Base-by-base conservation (phyloP, 306 rosid species). In the Senna tora region DNA sequence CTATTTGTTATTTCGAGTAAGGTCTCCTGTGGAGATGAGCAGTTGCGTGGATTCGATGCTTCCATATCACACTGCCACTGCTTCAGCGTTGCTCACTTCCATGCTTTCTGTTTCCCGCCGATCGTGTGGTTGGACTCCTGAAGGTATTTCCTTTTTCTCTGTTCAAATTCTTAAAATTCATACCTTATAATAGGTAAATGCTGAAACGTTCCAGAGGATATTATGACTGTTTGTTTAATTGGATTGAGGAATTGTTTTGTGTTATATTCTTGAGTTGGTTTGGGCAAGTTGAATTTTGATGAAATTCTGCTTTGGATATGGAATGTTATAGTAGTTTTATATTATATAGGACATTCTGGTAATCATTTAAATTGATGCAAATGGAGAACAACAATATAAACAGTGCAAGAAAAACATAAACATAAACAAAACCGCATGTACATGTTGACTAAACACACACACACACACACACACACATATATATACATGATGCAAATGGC, bases 61-160 rank as follows among this genome's bases (percentile, higher is more conserved):
- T 68, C 96, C 96, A 4, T 84, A 84, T 58, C 96, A 89, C 81
- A 76, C 90, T 0, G 90, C 85, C 74, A 89, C 90, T 19, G 92
- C 96, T 67, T 87, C 90, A 33, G 88, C 92, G 43, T 81, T 89
- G 84, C 90, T 89, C 47, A 89, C 82, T 45, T 89, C 92, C 25
- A 79, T 87, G 96, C 87, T 89, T 47, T 87, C 90, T 16, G 83
- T 77, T 13, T 83, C 84, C 51, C 79, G 75, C 65, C 81, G 89
- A 17, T 68, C 82, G 25, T 76, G 63, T 22, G 85, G 83, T 77
- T 89, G 96, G 96, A 83, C 85, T 33, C 53, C 74, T 41, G 90
- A 89, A 84, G 96, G 92, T 89, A 79, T 55, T 71, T 42, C 5
- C 16, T 6, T 69, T 33, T n/a, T n/a, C 38, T 32, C 11, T 19